Percentiles rank a stretch among this genome's conserved stretches.
phyloP scores from a whole-genome alignment of 306 rosid species.

The Cucumis cinereus region DNA sequence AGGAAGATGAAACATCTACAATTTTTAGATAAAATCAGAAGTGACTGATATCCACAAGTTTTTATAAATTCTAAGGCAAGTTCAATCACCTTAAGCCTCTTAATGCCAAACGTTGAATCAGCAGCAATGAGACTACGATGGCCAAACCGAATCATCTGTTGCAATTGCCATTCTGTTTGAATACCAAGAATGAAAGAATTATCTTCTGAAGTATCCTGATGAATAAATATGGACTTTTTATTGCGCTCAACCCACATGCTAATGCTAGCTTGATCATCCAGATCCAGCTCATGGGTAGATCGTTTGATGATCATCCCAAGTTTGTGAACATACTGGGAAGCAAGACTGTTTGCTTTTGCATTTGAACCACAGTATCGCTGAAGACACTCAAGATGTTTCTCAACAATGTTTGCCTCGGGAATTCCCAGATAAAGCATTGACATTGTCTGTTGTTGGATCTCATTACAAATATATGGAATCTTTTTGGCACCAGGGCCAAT shows the following conservation, averaged over 20 bases:
- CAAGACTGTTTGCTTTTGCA: slow-evolving; percentile 66
- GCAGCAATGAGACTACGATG: slow-evolving; percentile 71
- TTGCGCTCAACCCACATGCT: slow-evolving; percentile 92
- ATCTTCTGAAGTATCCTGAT: slow-evolving; percentile 74
- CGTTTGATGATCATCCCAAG: slow-evolving; percentile 91
- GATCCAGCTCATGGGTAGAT: slow-evolving; percentile 84
- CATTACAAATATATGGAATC: slow-evolving; percentile 74
- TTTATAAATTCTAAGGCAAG: not conserved
- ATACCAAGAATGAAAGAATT: slow-evolving; percentile 80
- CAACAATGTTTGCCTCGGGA: slow-evolving; percentile 89
- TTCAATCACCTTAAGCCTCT: slow-evolving; percentile 66
- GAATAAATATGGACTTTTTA: slow-evolving; percentile 58
- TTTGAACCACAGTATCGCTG: slow-evolving; percentile 74
- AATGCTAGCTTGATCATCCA: slow-evolving; percentile 91
- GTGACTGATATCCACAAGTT: not conserved
- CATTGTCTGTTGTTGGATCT: slow-evolving; percentile 96
- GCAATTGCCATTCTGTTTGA: slow-evolving; percentile 98
- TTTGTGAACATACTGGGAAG: slow-evolving; percentile 89
- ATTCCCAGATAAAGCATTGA: slow-evolving; percentile 93
- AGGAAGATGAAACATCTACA: slow-evolving; percentile 18
- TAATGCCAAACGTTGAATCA: slow-evolving; percentile 84
- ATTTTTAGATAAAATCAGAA: not conserved
- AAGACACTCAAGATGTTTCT: slow-evolving; percentile 88
- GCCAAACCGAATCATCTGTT: slow-evolving; percentile 89
- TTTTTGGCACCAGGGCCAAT: slow-evolving; percentile 86